phyloP scores from a whole-genome alignment of 345 rosid species.

The Linum lewisii region DNA sequence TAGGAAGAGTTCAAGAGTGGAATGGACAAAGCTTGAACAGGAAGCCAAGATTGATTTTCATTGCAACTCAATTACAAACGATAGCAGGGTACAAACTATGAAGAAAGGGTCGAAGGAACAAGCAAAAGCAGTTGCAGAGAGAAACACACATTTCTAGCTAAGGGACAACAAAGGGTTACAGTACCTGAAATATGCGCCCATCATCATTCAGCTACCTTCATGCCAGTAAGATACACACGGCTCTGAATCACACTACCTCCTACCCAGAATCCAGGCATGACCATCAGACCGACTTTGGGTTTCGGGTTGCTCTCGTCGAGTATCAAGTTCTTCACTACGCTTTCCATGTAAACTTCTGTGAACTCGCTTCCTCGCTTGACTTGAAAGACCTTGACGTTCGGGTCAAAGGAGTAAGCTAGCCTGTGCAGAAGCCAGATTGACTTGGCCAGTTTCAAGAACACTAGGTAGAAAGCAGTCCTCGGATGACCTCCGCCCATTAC shows the following conservation, averaged over 20 bases:
- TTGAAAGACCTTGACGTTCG: constrained; percentile 54
- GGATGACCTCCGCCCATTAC: constrained; percentile 70
- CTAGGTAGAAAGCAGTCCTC: constrained; percentile 70
- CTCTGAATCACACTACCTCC: constrained; percentile 67
- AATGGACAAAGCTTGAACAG: not conserved
- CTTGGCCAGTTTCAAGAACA: constrained; percentile 64
- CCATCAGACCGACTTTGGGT: constrained; percentile 63
- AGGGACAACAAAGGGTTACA: not conserved
- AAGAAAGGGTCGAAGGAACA: not conserved
- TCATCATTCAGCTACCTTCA: constrained; percentile 51
- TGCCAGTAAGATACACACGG: constrained; percentile 63
- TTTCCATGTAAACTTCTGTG: constrained; percentile 73
- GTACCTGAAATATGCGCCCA: not conserved
- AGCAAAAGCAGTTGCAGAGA: not conserved
- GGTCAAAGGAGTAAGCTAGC: constrained; percentile 66
- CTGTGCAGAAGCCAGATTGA: constrained; percentile 71
- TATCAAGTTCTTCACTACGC: constrained; percentile 53
- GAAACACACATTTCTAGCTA: not conserved
- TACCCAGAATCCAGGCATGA: constrained; percentile 81
- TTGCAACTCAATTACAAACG: not conserved
- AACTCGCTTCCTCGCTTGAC: constrained; percentile 61
- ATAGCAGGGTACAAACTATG: not conserved
- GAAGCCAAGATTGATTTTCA: not conserved
- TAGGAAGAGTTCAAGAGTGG: no score
- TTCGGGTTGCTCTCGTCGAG: constrained; percentile 42